phyloP scores from a whole-genome alignment of 148 eudicot genomes.

The Limonium bicolor region DNA sequence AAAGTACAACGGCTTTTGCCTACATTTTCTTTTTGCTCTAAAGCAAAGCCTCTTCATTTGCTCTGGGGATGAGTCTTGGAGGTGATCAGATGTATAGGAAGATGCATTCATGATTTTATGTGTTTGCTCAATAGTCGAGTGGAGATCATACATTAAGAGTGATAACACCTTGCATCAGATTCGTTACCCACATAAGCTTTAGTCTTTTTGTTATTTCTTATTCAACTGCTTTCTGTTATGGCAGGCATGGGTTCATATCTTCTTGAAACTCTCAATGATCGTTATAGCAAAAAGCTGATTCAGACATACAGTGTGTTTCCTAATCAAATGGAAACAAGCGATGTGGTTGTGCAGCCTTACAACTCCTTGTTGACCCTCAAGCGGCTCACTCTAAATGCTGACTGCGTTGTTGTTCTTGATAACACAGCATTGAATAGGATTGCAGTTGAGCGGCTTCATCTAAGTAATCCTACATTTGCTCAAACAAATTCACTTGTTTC shows the following conservation, averaged over 20 bases:
- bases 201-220: neutral
- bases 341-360: constrained; percentile 97
- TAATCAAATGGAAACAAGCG: constrained; percentile 91
- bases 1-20: neutral
- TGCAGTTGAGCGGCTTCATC: constrained; percentile 94
- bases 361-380: constrained; percentile 92
- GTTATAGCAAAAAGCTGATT: constrained; percentile 94
- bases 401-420: constrained; percentile 97
- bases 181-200: neutral
- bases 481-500: constrained; percentile 96
- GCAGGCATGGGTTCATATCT: constrained; percentile 99
- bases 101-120: too few relatives aligned
- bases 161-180: neutral
- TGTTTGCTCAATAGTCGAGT: neutral
- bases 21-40: neutral
- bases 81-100: too few relatives aligned
- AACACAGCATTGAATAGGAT: constrained; percentile 98
- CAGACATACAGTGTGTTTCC: constrained; percentile 99
- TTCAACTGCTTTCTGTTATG: neutral
- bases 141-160: neutral
- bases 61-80: too few relatives aligned
- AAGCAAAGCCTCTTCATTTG: neutral
- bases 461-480: constrained; percentile 79
- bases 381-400: constrained; percentile 93
- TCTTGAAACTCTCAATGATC: constrained; percentile 90